A percentile compares a stretch with the other conserved stretches of the same genome.
These are phyloP conservation scores for Ajuga chamaepitys DNA, from an alignment of 257 asterid species.

Conservation along the genomic window DNA sequence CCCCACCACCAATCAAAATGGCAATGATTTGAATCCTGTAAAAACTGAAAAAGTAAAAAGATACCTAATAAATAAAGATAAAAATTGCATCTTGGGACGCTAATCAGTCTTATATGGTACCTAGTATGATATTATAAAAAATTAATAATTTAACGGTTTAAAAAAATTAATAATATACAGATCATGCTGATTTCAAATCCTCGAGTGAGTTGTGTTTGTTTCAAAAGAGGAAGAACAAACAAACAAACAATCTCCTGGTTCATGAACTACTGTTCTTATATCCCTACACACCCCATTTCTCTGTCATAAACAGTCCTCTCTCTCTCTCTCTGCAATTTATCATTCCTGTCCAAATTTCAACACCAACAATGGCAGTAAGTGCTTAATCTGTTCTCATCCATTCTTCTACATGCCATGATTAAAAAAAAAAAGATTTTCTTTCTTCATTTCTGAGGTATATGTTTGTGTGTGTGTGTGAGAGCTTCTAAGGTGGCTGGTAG, in stretches of 20 bases:
- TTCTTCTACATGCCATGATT: conserved; percentile 13
- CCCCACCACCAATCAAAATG: conserved; percentile 9
- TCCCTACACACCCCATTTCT: conserved; percentile 16
- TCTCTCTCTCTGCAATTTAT: neutral
- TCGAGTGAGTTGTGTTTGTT: conserved; percentile 19
- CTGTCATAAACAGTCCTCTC: neutral
- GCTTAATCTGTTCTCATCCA: neutral
- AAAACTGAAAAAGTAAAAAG: conserved; percentile 20
- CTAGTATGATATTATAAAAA: too few relatives aligned
- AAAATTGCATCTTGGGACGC: neutral
- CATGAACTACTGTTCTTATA: conserved; percentile 24
- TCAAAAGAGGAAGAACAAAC: conserved; percentile 41
- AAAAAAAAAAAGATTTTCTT: too few relatives aligned
- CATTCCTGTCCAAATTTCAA: neutral
- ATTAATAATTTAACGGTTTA: neutral
- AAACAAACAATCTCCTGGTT: conserved; percentile 13
- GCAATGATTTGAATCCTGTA: conserved; percentile 26
- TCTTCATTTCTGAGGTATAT: too few relatives aligned
- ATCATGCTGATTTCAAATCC: conserved; percentile 30
- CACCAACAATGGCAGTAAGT: conserved; percentile 44
- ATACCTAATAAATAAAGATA: neutral
- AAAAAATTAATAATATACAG: conserved; percentile 15
- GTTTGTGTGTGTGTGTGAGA: neutral
- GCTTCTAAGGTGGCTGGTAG: conserved; percentile 1
- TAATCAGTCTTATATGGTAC: neutral